A percentile compares a stretch with the other conserved stretches of the same genome.
phyloP scores from a whole-genome alignment of 2,329 filamentous ascomycete species.

The Coleophoma cylindrospora region DNA sequence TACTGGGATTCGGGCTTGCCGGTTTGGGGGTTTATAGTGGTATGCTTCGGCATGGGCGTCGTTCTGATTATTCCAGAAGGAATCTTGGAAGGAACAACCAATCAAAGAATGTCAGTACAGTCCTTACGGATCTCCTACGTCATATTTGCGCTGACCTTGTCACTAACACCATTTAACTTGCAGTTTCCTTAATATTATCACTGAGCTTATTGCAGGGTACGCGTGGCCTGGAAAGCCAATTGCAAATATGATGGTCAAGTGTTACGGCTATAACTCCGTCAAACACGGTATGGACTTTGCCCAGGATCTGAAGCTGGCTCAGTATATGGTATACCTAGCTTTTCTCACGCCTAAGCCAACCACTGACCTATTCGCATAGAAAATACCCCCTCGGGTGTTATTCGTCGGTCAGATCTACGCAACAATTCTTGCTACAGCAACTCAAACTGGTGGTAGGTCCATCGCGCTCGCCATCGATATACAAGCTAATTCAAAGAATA shows the following conservation, averaged over 20 bases:
- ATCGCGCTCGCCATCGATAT: background rate
- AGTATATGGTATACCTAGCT: constrained; percentile 50
- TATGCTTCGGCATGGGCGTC: constrained; percentile 28
- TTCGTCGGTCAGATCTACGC: constrained; percentile 30
- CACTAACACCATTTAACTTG: background rate
- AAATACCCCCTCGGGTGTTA: constrained; percentile 18
- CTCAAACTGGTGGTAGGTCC: constrained; percentile 25
- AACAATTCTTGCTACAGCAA: constrained; percentile 25
- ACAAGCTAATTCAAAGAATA: background rate
- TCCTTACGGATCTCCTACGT: background rate
- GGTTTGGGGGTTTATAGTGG: constrained; percentile 9
- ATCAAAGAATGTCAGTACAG: constrained; percentile 25
- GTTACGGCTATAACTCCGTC: constrained; percentile 66
- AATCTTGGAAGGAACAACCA: constrained; percentile 65
- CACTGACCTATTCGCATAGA: constrained; percentile 1
- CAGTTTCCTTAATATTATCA: constrained; percentile 59
- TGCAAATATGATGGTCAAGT: constrained; percentile 75
- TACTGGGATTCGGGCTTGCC: constrained; percentile 8
- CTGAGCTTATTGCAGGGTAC: constrained; percentile 69
- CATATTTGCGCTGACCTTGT: background rate
- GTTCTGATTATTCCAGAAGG: constrained; percentile 62
- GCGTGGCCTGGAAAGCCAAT: constrained; percentile 61
- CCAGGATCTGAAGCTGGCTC: constrained; percentile 47
- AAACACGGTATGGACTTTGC: constrained; percentile 17
- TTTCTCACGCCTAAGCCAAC: background rate